phyloP scores from a whole-genome alignment of 106 monocot species.

The Phalaenopsis equestris region DNA sequence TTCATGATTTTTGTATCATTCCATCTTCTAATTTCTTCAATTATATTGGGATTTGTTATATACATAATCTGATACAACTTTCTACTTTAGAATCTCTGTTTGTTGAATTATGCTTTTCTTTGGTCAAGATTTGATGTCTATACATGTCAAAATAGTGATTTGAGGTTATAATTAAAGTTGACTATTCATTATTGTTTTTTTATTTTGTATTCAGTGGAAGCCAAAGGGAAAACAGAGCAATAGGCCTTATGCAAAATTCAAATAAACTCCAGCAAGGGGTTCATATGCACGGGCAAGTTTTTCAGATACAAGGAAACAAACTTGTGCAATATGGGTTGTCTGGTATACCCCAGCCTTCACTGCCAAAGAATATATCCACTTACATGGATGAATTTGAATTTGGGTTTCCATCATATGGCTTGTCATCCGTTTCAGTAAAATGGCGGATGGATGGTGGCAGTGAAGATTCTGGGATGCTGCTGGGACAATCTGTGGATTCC shows the following conservation, averaged over 20 bases:
- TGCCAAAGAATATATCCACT: conserved; percentile 40
- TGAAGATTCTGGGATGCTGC: not conserved
- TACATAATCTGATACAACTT: no score
- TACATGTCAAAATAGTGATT: no score
- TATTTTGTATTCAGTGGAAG: conserved; percentile 9
- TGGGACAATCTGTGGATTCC: conserved; percentile 9
- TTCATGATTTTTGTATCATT: no score
- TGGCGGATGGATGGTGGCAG: conserved; percentile 55
- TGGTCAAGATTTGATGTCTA: no score
- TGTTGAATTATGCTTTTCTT: no score
- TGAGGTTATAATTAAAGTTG: not conserved
- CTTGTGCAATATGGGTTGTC: conserved; percentile 15
- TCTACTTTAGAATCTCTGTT: no score
- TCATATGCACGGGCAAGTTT: conserved; percentile 11
- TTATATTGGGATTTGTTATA: no score
- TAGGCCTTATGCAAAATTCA: no score
- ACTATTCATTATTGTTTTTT: not conserved
- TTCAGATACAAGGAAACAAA: conserved; percentile 27
- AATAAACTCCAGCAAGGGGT: no score
- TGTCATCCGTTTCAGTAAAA: conserved; percentile 35
- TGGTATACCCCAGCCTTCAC: conserved; percentile 16
- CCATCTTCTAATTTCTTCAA: no score
- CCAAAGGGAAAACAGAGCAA: no score
- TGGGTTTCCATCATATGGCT: conserved; percentile 70
- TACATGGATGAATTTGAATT: conserved; percentile 69